phyloP scores from a whole-genome alignment of 2,329 filamentous ascomycete species.

The Fusarium nelsonii region DNA sequence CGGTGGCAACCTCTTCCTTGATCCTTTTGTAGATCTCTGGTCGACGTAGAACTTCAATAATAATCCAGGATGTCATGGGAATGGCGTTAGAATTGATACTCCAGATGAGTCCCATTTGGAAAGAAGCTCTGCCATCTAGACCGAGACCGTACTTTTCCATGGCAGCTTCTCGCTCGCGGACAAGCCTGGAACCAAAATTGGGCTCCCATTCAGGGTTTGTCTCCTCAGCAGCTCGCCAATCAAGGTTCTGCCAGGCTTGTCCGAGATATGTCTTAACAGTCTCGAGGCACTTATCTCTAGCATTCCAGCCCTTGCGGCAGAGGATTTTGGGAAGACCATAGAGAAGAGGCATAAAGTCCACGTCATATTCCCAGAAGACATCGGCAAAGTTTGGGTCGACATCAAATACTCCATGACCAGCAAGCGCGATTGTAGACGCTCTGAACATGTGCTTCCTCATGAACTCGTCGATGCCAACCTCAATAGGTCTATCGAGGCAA shows the following conservation, averaged over 20 bases:
- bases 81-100: slow-evolving; percentile 47
- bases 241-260: slow-evolving; percentile 26
- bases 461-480: slow-evolving; percentile 38
- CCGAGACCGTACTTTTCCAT: slow-evolving; percentile 44
- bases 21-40: slow-evolving; percentile 37
- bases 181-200: slow-evolving; percentile 43
- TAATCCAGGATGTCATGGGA: slow-evolving; percentile 43
- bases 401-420: slow-evolving; percentile 28
- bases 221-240: slow-evolving; percentile 25
- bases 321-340: slow-evolving; percentile 41
- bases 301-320: slow-evolving; percentile 39
- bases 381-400: slow-evolving; percentile 36
- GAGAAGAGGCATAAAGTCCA: slow-evolving; percentile 42
- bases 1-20: slow-evolving; percentile 24
- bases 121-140: slow-evolving; percentile 39
- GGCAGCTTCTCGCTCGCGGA: slow-evolving; percentile 41
- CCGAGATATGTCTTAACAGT: slow-evolving; percentile 31
- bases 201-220: slow-evolving; percentile 37
- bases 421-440: slow-evolving; percentile 42
- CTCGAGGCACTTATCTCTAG: slow-evolving; percentile 38
- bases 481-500: slow-evolving; percentile 1
- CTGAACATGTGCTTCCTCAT: slow-evolving; percentile 44
- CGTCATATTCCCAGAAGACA: slow-evolving; percentile 42
- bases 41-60: slow-evolving; percentile 41
- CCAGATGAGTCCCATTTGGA: slow-evolving; percentile 45